Evolutionary conservation across 345 rosid genomes (phyloP).

Genomic region (Moringa oleifera): DNA sequence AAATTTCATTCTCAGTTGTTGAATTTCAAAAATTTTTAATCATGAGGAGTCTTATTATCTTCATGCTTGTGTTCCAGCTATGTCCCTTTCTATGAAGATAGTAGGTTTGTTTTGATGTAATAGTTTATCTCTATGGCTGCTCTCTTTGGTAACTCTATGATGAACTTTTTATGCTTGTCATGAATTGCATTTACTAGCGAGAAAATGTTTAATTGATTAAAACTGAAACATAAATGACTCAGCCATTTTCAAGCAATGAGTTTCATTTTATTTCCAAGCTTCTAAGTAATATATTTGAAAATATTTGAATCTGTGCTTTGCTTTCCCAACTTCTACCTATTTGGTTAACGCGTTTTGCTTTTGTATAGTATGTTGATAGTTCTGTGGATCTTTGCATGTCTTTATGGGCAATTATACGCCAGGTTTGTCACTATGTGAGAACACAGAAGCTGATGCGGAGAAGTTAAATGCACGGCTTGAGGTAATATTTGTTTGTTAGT

Average conservation of each 20-base stretch:
- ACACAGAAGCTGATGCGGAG: conserved; percentile 35
- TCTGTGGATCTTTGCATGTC: conserved; percentile 5
- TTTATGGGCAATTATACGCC: conserved; percentile 23
- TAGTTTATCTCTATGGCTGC: too few species aligned
- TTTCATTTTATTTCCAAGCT: too few species aligned
- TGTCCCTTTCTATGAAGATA: too few species aligned
- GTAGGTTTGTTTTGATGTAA: too few species aligned
- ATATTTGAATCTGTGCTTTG: background rate
- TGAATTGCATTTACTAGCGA: too few species aligned
- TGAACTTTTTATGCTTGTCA: too few species aligned
- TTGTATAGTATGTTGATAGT: background rate
- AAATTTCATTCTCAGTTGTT: background rate
- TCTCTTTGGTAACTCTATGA: too few species aligned
- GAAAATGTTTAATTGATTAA: too few species aligned
- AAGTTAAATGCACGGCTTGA: conserved; percentile 45
- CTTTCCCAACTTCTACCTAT: background rate
- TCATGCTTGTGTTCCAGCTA: background rate
- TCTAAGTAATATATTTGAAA: background rate
- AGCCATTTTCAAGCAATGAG: too few species aligned
- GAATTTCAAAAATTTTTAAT: too few species aligned
- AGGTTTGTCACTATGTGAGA: conserved; percentile 48
- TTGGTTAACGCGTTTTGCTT: background rate
- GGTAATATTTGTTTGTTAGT: conserved; percentile 37
- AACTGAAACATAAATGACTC: too few species aligned
- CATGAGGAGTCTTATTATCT: background rate